Evolutionary conservation across 345 rosid species (phyloP).

Genomic region (Triadica sebifera): DNA sequence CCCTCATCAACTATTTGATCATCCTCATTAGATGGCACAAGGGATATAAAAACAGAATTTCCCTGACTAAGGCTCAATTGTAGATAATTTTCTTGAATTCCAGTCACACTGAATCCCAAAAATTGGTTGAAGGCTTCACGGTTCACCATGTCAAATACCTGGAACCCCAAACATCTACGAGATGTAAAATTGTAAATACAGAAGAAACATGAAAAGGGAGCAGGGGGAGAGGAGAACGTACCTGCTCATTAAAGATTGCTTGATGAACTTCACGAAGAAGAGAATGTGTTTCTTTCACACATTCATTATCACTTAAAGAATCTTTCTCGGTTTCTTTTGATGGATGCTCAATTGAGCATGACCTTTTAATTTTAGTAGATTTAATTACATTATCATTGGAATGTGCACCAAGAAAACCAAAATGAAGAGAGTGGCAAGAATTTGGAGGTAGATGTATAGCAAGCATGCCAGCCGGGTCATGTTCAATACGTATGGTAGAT

Average conservation of each 20-base stretch:
- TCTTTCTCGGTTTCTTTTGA: conserved; percentile 41
- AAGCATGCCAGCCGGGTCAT: conserved; percentile 87
- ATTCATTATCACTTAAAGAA: conserved; percentile 53
- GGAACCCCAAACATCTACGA: conserved; percentile 29
- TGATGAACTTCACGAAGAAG: conserved; percentile 71
- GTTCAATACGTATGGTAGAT: conserved; percentile 72
- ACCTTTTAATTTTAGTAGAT: conserved; percentile 32
- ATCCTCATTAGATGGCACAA: conserved; percentile 46
- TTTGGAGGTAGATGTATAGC: conserved; percentile 76
- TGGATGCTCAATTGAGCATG: conserved; percentile 23
- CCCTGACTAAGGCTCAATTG: conserved; percentile 74
- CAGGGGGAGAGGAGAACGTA: conserved; percentile 19
- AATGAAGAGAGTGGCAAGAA: conserved; percentile 62
- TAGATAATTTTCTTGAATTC: conserved; percentile 76
- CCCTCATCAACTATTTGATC: conserved; percentile 37
- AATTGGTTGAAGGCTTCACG: conserved; percentile 78
- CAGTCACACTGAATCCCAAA: conserved; percentile 69
- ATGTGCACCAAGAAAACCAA: conserved; percentile 70
- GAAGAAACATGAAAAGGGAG: not conserved
- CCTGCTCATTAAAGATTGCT: conserved; percentile 90
- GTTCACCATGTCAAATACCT: conserved; percentile 83
- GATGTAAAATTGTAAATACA: conserved; percentile 19
- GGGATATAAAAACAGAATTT: conserved; percentile 67
- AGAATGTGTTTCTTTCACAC: conserved; percentile 62
- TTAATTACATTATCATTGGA: conserved; percentile 29